These are phyloP conservation scores for Prunus mume DNA, from an alignment of 306 rosid genomes.

Conservation along the genomic window DNA sequence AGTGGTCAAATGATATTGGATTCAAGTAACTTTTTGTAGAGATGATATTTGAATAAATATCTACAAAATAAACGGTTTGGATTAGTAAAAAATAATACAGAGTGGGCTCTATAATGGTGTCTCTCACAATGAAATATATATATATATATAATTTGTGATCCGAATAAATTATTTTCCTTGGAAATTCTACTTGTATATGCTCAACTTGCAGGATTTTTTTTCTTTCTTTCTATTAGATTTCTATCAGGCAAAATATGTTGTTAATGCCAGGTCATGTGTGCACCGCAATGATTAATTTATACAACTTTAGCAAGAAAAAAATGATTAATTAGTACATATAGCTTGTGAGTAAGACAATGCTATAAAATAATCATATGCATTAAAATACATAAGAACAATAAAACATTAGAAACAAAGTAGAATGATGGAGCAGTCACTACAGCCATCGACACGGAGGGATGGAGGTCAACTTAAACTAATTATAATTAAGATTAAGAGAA, in stretches of 20 bases:
- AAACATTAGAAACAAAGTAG: not conserved
- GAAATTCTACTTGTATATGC: not conserved
- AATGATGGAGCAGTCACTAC: not conserved
- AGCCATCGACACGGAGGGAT: not conserved
- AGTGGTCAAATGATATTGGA: too few species aligned
- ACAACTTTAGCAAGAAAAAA: not conserved
- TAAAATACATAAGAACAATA: too few species aligned
- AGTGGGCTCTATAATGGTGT: too few species aligned
- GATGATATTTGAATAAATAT: too few species aligned
- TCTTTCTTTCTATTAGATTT: too few species aligned
- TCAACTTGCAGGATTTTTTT: not conserved
- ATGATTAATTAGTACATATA: not conserved
- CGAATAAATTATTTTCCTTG: not conserved
- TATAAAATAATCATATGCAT: too few species aligned
- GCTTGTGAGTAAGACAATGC: not conserved
- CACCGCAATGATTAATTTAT: not conserved
- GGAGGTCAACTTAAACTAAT: not conserved
- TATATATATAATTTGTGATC: not conserved
- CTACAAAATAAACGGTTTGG: too few species aligned
- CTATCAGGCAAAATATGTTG: not conserved
- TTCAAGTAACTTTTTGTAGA: too few species aligned
- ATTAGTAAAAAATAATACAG: too few species aligned
- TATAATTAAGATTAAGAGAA: not conserved
- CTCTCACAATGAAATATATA: too few species aligned
- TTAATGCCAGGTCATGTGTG: not conserved